Conservation (phyloP, 2,329 filamentous ascomycete species). For the Cadophora gregata region DNA sequence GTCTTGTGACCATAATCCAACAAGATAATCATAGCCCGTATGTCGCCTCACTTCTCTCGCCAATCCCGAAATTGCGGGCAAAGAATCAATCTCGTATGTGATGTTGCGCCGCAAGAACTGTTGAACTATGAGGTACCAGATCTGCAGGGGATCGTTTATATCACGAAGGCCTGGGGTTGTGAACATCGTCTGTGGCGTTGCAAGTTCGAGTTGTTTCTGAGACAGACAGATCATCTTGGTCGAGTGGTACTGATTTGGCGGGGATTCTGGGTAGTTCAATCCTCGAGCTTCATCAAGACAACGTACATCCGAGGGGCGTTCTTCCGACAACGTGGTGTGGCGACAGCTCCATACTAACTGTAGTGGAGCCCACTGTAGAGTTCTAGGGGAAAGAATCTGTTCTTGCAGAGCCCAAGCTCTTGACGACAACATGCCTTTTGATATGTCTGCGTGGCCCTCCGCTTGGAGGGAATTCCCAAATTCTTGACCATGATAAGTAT, state of each 20-base stretch:
- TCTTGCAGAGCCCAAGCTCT: not conserved
- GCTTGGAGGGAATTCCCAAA: not conserved
- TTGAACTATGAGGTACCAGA: not conserved
- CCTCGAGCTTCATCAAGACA: not conserved
- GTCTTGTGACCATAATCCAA: not conserved
- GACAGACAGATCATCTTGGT: not conserved
- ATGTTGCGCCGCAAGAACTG: not conserved
- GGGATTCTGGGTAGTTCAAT: not conserved
- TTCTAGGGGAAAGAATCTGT: not conserved
- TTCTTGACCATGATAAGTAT: not conserved
- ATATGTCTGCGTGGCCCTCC: not conserved
- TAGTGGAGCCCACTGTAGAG: not conserved
- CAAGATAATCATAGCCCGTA: not conserved
- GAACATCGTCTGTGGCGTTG: not conserved
- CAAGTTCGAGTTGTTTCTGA: not conserved
- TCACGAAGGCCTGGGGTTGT: not conserved
- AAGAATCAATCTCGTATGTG: not conserved
- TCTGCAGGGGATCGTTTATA: not conserved
- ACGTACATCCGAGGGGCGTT: not conserved
- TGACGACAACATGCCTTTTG: not conserved
- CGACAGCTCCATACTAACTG: not conserved
- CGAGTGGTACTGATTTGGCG: not conserved
- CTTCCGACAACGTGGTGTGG: not conserved
- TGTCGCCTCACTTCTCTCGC: not conserved
- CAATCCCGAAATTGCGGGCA: not conserved